phyloP scores from a whole-genome alignment of 495 filamentous ascomycete species.

The Chaetomidium leptoderma region DNA sequence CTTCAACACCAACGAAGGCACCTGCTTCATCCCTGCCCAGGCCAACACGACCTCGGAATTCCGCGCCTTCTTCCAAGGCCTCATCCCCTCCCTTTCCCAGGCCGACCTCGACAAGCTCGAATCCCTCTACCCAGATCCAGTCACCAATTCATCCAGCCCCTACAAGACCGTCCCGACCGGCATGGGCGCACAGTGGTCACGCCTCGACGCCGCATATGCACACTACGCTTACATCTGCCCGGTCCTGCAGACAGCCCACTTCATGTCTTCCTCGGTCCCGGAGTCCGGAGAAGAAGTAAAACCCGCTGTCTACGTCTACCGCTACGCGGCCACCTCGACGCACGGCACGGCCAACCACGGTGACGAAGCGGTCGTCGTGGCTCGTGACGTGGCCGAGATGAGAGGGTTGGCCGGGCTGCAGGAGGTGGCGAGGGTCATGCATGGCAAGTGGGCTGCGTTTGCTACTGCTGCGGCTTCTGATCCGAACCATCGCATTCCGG shows the following conservation, averaged over 20 bases:
- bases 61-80: conserved; percentile 49
- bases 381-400: conserved; percentile 45
- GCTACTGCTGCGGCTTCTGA: conserved; percentile 27
- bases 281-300: background rate
- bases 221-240: conserved; percentile 67
- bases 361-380: conserved; percentile 55
- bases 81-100: conserved; percentile 50
- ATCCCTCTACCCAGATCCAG: conserved; percentile 55
- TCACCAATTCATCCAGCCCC: conserved; percentile 25
- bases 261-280: conserved; percentile 32
- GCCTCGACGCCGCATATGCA: conserved; percentile 58
- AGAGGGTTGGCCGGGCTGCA: conserved; percentile 38
- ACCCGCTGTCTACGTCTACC: conserved; percentile 51
- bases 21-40: conserved; percentile 51
- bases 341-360: conserved; percentile 55
- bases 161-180: conserved; percentile 31
- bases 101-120: conserved; percentile 50
- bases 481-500: background rate
- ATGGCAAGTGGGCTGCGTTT: conserved; percentile 55
- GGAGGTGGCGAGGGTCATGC: conserved; percentile 50
- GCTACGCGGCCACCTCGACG: conserved; percentile 51
- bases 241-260: conserved; percentile 57
- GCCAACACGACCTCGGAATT: conserved; percentile 47
- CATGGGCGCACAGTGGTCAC: conserved; percentile 53
- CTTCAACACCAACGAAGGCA: conserved; percentile 63